phyloP scores from a whole-genome alignment of 805 yeast genomes.

The Torulaspora franciscae region DNA sequence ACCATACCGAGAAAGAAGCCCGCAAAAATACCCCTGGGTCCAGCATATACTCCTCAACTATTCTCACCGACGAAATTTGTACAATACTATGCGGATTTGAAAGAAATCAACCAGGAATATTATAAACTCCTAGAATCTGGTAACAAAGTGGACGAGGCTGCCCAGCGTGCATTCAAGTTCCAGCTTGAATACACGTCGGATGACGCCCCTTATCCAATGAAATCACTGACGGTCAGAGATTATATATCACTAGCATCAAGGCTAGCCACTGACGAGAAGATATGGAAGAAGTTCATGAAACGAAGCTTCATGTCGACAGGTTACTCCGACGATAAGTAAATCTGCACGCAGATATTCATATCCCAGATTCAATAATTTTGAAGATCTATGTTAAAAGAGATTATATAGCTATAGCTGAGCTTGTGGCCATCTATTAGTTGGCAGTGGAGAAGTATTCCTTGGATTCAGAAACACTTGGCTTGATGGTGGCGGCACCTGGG shows the following conservation, averaged over 20 bases:
- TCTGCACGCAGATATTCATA: neutral
- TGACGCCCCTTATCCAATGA: conserved; percentile 51
- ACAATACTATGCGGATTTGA: conserved; percentile 69
- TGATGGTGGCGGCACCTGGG: conserved; percentile 89
- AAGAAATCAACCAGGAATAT: conserved; percentile 40
- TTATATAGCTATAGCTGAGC: neutral
- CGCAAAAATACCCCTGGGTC: conserved; percentile 52
- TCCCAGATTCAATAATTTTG: neutral
- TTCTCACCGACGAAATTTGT: conserved; percentile 70
- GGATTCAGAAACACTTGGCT: conserved; percentile 72
- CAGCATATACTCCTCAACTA: conserved; percentile 66
- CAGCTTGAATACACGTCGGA: conserved; percentile 68
- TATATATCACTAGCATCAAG: conserved; percentile 56
- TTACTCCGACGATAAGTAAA: conserved; percentile 43
- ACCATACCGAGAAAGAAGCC: conserved; percentile 64
- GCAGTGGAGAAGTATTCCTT: conserved; percentile 72
- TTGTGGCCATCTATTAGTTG: conserved; percentile 36
- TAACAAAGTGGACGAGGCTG: conserved; percentile 51
- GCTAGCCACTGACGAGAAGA: conserved; percentile 45
- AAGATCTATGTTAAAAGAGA: conserved; percentile 4
- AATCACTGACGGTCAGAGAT: conserved; percentile 52
- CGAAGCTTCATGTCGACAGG: conserved; percentile 62
- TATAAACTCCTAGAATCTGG: conserved; percentile 50
- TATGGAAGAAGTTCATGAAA: conserved; percentile 55
- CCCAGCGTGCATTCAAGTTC: conserved; percentile 46